These are phyloP conservation scores for Alternaria gaisen DNA, from an alignment of 2,329 filamentous ascomycete species.

Conservation along the genomic window DNA sequence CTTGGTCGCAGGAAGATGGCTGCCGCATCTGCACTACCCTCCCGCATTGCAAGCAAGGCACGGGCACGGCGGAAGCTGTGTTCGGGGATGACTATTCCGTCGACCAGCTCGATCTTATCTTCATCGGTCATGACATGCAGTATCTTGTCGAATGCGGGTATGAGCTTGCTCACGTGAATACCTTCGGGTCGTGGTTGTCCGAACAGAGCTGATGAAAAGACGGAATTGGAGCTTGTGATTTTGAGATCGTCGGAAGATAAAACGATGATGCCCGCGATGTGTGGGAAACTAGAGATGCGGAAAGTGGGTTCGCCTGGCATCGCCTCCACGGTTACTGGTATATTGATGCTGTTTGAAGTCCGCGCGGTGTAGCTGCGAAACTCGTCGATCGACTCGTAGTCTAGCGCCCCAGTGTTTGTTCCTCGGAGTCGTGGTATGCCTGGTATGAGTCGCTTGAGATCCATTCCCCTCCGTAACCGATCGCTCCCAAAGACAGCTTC, in stretches of 20 bases:
- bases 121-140: constrained; percentile 84
- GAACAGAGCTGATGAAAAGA: constrained; percentile 92
- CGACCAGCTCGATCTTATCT: constrained; percentile 81
- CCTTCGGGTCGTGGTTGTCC: constrained; percentile 87
- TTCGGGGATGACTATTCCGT: constrained; percentile 97
- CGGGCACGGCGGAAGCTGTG: constrained; percentile 92
- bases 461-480: constrained; percentile 71
- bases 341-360: constrained; percentile 78
- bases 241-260: constrained; percentile 79
- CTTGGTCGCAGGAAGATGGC: constrained; percentile 83
- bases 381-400: constrained; percentile 77
- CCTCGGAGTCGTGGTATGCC: constrained; percentile 80
- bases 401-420: constrained; percentile 75
- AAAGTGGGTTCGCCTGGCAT: constrained; percentile 74
- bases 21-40: constrained; percentile 78
- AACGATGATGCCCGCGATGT: constrained; percentile 96
- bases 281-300: constrained; percentile 90
- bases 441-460: constrained; percentile 81
- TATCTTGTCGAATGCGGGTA: constrained; percentile 87
- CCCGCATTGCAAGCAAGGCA: constrained; percentile 81
- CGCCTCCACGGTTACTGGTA: constrained; percentile 83
- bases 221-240: constrained; percentile 92
- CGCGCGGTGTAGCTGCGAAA: constrained; percentile 85
- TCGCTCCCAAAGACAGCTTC: constrained; percentile 85
- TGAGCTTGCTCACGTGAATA: constrained; percentile 77